These are phyloP conservation scores for Parathielavia appendiculata DNA, from an alignment of 495 filamentous ascomycete species.

Conservation along the genomic window DNA sequence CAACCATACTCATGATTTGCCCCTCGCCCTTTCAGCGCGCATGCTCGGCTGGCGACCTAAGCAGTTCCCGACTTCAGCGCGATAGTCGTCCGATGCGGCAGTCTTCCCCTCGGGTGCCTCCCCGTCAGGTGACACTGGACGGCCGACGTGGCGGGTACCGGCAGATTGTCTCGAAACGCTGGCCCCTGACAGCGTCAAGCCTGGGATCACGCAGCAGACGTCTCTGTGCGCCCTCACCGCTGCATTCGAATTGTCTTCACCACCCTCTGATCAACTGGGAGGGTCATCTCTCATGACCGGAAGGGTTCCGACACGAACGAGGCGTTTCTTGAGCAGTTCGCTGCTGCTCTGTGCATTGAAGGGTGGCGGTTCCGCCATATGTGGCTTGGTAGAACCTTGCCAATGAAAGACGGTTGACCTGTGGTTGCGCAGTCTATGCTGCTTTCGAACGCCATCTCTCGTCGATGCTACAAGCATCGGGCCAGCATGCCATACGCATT, in stretches of 20 bases:
- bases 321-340: neutral
- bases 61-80: neutral
- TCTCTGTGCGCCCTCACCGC: neutral
- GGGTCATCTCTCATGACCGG: constrained; percentile 5
- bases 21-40: constrained; percentile 3
- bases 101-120: neutral
- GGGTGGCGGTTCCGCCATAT: neutral
- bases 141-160: constrained; percentile 4
- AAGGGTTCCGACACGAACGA: neutral
- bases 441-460: neutral
- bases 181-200: constrained; percentile 1
- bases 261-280: neutral
- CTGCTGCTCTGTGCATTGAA: neutral
- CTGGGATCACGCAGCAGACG: neutral
- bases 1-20: neutral
- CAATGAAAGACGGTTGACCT: neutral
- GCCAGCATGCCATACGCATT: neutral
- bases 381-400: constrained; percentile 9
- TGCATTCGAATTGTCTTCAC: neutral
- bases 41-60: neutral
- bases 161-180: neutral
- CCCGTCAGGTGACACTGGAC: neutral
- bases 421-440: constrained; percentile 6
- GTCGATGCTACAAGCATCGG: neutral
- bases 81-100: neutral